A percentile compares a stretch with the other conserved stretches of the same genome.
phyloP scores from a whole-genome alignment of 495 filamentous ascomycete species.

The Polyplosphaeria fusca region DNA sequence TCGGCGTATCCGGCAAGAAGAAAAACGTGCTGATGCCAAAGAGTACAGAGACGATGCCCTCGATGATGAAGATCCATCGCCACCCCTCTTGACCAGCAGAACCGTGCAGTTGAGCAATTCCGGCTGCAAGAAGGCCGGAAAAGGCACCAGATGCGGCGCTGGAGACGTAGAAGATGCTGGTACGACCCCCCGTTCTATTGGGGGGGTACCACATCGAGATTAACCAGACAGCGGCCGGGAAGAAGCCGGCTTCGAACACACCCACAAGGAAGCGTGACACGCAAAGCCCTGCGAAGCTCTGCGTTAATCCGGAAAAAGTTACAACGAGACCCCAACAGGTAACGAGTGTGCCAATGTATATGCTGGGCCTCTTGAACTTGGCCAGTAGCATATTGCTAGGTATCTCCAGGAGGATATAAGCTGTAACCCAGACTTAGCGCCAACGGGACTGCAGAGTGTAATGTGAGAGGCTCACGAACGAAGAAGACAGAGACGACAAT shows the following conservation, averaged over 20 bases:
- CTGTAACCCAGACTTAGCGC: too few species aligned
- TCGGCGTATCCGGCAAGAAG: not conserved
- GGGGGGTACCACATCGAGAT: not conserved
- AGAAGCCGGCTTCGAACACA: not conserved
- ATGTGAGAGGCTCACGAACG: too few species aligned
- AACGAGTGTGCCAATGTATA: conserved; percentile 2
- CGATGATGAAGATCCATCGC: not conserved
- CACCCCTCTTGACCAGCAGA: not conserved
- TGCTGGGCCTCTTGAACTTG: too few species aligned
- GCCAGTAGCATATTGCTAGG: too few species aligned
- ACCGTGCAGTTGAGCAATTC: not conserved
- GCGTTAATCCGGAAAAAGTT: not conserved
- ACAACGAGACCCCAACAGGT: not conserved
- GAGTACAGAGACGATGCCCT: not conserved
- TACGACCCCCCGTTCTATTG: not conserved
- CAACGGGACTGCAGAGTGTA: too few species aligned
- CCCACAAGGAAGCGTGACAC: not conserved
- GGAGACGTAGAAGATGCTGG: not conserved
- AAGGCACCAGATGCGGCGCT: not conserved
- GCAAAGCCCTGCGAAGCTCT: not conserved
- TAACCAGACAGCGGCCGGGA: not conserved
- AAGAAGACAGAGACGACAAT: conserved; percentile 8
- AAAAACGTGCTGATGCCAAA: not conserved
- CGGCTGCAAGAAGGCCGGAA: not conserved
- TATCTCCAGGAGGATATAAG: conserved; percentile 11